Evolutionary conservation across 129 eudicot genomes (phyloP).

Genomic region (Ambrosia artemisiifolia): DNA sequence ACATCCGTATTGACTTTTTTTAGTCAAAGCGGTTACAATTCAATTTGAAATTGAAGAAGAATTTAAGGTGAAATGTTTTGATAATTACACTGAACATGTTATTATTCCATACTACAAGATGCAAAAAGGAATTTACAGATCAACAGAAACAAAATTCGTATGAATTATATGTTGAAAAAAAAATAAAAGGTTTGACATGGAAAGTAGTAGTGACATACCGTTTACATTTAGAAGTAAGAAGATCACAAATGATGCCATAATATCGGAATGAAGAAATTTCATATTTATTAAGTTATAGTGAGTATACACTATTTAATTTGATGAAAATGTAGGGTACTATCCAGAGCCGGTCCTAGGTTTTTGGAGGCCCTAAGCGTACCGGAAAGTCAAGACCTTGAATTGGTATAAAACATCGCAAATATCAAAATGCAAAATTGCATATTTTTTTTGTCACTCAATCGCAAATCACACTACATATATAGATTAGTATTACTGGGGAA

Average conservation of each 20-base stretch:
- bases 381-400: too few species aligned
- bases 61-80: background rate
- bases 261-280: constrained; percentile 22
- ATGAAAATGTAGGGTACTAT: background rate
- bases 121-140: too few species aligned
- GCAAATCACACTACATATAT: too few species aligned
- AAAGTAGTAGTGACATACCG: background rate
- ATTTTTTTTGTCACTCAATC: too few species aligned
- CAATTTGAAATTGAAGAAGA: background rate
- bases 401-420: too few species aligned
- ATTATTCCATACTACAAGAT: background rate
- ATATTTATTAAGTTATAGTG: background rate
- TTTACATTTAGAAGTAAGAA: background rate
- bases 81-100: background rate
- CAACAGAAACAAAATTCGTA: too few species aligned
- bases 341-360: too few species aligned
- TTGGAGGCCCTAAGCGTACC: too few species aligned
- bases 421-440: too few species aligned
- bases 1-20: too few species aligned
- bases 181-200: background rate
- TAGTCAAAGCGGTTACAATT: too few species aligned
- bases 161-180: background rate
- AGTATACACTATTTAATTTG: background rate
- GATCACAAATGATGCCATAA: background rate
- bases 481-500: too few species aligned